Evolutionary conservation across 352 stramenopile genomes (phyloP).

Genomic region (Globisporangium radiosum): DNA sequence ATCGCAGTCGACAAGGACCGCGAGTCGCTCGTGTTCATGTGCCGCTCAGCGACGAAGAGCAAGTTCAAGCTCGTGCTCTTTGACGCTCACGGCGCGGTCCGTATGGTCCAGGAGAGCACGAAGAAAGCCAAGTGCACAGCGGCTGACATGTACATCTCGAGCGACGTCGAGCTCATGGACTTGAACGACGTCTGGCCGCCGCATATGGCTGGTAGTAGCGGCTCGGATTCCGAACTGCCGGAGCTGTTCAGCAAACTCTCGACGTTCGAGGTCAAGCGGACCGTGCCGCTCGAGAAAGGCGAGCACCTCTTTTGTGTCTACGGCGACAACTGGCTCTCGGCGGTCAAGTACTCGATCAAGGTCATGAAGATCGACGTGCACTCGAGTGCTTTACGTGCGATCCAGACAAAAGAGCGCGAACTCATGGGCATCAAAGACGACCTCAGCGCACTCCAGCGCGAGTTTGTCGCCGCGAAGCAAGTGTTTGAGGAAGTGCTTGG

Average conservation of each 20-base stretch:
- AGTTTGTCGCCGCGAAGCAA: conserved; percentile 74
- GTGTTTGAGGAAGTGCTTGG: conserved; percentile 68
- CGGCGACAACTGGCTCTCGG: conserved; percentile 85
- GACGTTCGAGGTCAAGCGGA: conserved; percentile 79
- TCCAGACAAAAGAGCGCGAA: conserved; percentile 70
- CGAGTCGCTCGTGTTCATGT: conserved; percentile 79
- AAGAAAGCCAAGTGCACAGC: conserved; percentile 79
- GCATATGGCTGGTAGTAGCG: conserved; percentile 26
- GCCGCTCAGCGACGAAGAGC: conserved; percentile 71
- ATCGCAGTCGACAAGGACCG: conserved; percentile 64
- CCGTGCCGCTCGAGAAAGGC: conserved; percentile 66
- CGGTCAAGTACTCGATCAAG: conserved; percentile 87
- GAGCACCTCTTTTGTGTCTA: conserved; percentile 86
- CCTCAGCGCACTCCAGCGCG: conserved; percentile 67
- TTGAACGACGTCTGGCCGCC: conserved; percentile 74
- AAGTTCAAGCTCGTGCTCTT: conserved; percentile 89
- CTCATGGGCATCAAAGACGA: conserved; percentile 74
- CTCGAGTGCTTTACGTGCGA: conserved; percentile 41
- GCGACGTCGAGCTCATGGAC: conserved; percentile 83
- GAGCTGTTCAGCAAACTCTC: conserved; percentile 83
- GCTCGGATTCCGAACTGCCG: conserved; percentile 53
- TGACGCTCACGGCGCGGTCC: conserved; percentile 66
- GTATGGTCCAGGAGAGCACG: conserved; percentile 78
- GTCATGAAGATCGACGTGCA: conserved; percentile 70
- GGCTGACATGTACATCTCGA: conserved; percentile 84